These are phyloP conservation scores for Schizochytrium sp. DNA, from an alignment of 108 stramenopile species.

Conservation along the genomic window DNA sequence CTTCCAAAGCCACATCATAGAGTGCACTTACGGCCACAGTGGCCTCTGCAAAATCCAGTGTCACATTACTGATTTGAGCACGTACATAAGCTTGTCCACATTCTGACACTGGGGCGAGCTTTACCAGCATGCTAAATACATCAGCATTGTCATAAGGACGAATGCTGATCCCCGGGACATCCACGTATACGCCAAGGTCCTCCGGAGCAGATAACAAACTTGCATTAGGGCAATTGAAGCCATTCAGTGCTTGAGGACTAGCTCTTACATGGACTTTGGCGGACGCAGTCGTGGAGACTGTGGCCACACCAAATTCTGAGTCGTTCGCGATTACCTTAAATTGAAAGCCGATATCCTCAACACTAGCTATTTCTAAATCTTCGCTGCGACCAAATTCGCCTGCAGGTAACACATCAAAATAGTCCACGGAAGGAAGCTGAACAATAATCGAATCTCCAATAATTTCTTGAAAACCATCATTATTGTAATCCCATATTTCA, in stretches of 20 bases:
- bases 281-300: no score
- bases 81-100: background rate
- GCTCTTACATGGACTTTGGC: no score
- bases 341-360: background rate
- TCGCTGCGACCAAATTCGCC: background rate
- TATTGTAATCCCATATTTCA: no score
- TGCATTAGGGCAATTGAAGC: no score
- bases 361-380: background rate
- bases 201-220: background rate
- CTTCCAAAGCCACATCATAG: background rate
- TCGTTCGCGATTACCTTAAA: background rate
- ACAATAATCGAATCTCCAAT: background rate
- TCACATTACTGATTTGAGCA: constrained; percentile 7
- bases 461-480: background rate
- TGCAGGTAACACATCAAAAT: background rate
- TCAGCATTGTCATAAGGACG: background rate
- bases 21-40: background rate
- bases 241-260: no score
- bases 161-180: background rate
- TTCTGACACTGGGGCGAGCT: background rate
- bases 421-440: background rate
- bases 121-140: background rate
- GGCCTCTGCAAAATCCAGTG: background rate
- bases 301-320: background rate
- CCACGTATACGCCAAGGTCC: background rate